Conservation (phyloP, 805 yeast species). For the Candida silvicultrix region DNA sequence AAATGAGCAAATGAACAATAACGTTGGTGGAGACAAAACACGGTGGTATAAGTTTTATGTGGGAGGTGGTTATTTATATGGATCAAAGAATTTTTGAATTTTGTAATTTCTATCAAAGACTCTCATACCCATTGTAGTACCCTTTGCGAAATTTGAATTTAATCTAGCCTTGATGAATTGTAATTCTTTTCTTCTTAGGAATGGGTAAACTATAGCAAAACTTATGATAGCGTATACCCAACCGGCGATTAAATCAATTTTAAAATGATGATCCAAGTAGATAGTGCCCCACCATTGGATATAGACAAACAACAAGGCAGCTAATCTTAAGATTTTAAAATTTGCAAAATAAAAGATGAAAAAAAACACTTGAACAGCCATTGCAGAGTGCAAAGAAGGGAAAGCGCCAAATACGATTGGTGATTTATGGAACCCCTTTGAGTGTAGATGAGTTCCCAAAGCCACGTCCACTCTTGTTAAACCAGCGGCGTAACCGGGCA, state of each 20-base stretch:
- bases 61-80: conserved; percentile 36
- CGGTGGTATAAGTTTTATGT: too few relatives aligned
- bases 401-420: conserved; percentile 68
- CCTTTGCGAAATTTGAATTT: conserved; percentile 32
- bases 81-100: conserved; percentile 50
- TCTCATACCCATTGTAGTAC: conserved; percentile 60
- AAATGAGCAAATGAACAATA: too few relatives aligned
- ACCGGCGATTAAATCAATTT: conserved; percentile 55
- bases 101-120: conserved; percentile 40
- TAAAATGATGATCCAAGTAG: conserved; percentile 68
- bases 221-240: conserved; percentile 41
- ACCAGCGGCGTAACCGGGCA: conserved; percentile 70
- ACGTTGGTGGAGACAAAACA: too few relatives aligned
- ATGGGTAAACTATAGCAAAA: conserved; percentile 35
- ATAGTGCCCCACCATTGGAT: conserved; percentile 74
- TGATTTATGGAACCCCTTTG: conserved; percentile 57
- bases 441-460: conserved; percentile 52
- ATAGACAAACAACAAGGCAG: conserved; percentile 38
- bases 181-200: conserved; percentile 27
- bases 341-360: conserved; percentile 37
- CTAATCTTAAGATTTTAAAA: conserved; percentile 18
- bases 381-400: conserved; percentile 59
- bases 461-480: conserved; percentile 58
- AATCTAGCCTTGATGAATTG: conserved; percentile 25
- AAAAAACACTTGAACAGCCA: conserved; percentile 44